Base-by-base conservation (phyloP, 2,329 filamentous ascomycete genomes). In the Xylaria sp. region DNA sequence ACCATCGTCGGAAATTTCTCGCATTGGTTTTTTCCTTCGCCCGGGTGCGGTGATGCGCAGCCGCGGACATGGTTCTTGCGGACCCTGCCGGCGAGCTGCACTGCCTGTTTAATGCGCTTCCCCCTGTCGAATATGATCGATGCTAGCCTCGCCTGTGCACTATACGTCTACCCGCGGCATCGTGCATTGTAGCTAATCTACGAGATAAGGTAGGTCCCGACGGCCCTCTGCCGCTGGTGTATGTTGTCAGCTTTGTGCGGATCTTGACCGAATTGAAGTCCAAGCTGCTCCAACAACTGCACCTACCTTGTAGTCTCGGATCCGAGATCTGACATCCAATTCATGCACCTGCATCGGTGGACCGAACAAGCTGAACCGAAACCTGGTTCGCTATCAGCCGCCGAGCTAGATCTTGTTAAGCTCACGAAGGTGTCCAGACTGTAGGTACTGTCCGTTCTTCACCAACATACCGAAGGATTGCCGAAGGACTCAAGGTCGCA, bases 241-340 rank as follows among this genome's bases (percentile, higher is more conserved):
- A 4, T 31, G 40, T 40, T 15, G n/a, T 31, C 43, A 35, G 19
- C 23, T 19, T 9, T 21, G 7, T 8, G 17, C 4, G 17, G 15
- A 27, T 43, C 31, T 21, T 19, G 8, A 19, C 13, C n/a, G 35
- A 41, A 49, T 44, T 33, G 21, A 23, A 23, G 33, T 37, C 25
- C 15, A 29, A 49, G 17, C 25, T 29, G 8, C 48, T 48, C 27
- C 48, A 54, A 46, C 11, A 15, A 43, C 41, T 21, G 21, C 33
- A 35, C 47, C 17, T 46, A n/a, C n/a, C n/a, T n/a, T n/a, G n/a
- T n/a, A 9, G 47, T 53, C 49, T 53, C 43, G 41, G 15, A 44
- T 41, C 54, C 48, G 23, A 43, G 58, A 61, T 61, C 58, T 48
- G 35, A 62, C 59, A 29, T 51, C 55, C 51, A 59, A 27, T 55